Conservation (phyloP, 352 stramenopile genomes). For the Globisporangium irregulare region DNA sequence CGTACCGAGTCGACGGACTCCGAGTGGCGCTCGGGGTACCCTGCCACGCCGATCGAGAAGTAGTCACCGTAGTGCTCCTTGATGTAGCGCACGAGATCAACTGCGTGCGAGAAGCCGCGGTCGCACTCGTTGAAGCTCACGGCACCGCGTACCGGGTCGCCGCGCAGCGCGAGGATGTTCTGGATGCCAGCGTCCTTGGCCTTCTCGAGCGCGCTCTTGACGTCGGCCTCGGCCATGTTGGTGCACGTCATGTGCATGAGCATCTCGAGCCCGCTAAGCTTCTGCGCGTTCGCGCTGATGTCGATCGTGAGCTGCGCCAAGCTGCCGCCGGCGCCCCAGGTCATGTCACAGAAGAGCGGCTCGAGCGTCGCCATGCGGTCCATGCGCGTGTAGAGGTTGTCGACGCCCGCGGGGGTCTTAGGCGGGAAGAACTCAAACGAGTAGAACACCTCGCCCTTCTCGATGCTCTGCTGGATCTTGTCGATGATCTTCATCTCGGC, state of each 20-base stretch:
- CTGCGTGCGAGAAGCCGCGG: constrained; percentile 91
- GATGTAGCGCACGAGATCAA: constrained; percentile 98
- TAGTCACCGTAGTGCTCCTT: constrained; percentile 91
- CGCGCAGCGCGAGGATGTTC: constrained; percentile 98
- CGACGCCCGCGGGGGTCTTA: constrained; percentile 93
- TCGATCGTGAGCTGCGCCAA: constrained; percentile 96
- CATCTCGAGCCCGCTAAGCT: constrained; percentile 90
- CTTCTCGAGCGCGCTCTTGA: constrained; percentile 91
- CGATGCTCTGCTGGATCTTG: constrained; percentile 83
- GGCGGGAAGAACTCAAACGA: constrained; percentile 99
- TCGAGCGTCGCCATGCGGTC: constrained; percentile 93
- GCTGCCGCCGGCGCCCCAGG: constrained; percentile 97
- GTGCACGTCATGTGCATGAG: constrained; percentile 98
- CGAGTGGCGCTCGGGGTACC: constrained; percentile 97
- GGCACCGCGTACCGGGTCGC: constrained; percentile 93
- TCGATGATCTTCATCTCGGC: constrained; percentile 83
- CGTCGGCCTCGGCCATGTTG: constrained; percentile 95
- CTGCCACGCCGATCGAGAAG: constrained; percentile 97
- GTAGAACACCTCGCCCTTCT: constrained; percentile 88
- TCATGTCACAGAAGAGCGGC: constrained; percentile 98
- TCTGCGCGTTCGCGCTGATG: constrained; percentile 90
- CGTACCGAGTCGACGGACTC: constrained; percentile 66
- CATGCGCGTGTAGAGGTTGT: constrained; percentile 97
- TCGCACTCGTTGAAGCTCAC: constrained; percentile 89
- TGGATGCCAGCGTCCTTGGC: constrained; percentile 93